Conservation (phyloP, 345 rosid species). For the Cardamine resedifolia region DNA sequence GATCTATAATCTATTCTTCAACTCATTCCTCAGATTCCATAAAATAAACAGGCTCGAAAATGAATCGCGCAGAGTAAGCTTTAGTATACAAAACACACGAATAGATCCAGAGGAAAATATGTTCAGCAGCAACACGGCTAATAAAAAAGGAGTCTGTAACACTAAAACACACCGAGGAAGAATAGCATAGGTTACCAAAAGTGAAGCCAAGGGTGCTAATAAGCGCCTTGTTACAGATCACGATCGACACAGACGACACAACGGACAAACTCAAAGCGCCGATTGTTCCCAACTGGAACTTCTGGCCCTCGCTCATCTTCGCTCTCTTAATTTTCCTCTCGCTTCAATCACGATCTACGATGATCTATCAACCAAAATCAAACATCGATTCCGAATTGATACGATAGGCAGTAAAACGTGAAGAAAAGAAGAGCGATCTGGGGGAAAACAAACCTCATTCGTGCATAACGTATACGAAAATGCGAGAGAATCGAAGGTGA, state of each 20-base stretch:
- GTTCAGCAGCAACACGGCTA: background rate
- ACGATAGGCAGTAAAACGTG: background rate
- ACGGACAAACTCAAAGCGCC: constrained; percentile 96
- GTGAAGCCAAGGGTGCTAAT: constrained; percentile 97
- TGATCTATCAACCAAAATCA: constrained; percentile 13
- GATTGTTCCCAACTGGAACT: constrained; percentile 90
- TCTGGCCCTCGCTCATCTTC: constrained; percentile 85
- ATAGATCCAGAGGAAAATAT: constrained; percentile 13
- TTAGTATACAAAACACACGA: background rate
- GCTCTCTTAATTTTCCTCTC: constrained; percentile 23
- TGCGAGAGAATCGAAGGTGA: constrained; percentile 26
- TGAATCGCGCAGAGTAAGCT: background rate
- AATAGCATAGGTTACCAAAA: constrained; percentile 55
- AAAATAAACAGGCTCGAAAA: background rate
- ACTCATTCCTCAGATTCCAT: background rate
- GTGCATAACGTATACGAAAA: constrained; percentile 26
- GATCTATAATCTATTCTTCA: background rate
- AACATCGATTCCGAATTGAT: constrained; percentile 4
- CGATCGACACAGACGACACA: constrained; percentile 98
- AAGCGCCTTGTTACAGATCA: constrained; percentile 98
- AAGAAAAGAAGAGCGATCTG: constrained; percentile 27
- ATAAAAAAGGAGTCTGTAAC: constrained; percentile 1
- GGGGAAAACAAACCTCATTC: constrained; percentile 36
- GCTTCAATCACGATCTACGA: constrained; percentile 59
- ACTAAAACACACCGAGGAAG: background rate